phyloP scores from a whole-genome alignment of 805 yeast species.

The Kluyveromyces siamensis region DNA sequence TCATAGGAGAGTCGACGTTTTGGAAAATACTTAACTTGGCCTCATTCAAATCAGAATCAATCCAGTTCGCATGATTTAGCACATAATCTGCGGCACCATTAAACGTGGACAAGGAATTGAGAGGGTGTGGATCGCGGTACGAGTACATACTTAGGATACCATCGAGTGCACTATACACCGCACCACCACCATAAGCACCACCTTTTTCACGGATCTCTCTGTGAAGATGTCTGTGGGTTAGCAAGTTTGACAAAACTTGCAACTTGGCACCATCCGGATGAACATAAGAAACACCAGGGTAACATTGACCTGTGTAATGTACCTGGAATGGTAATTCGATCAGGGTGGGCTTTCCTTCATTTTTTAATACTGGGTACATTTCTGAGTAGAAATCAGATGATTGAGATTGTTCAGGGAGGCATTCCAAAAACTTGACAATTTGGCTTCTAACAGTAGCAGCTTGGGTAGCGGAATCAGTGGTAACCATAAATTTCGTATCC shows the following conservation, averaged over 20 bases:
- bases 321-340: conserved; percentile 82
- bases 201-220: conserved; percentile 89
- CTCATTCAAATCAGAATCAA: conserved; percentile 60
- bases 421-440: conserved; percentile 22
- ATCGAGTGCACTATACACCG: conserved; percentile 68
- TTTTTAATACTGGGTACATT: conserved; percentile 2
- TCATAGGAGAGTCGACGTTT: conserved; percentile 79
- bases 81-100: conserved; percentile 42
- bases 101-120: conserved; percentile 56
- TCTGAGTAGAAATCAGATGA: conserved; percentile 2
- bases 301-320: conserved; percentile 64
- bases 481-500: conserved; percentile 44
- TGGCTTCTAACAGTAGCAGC: conserved; percentile 16
- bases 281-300: conserved; percentile 56
- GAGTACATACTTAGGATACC: conserved; percentile 80
- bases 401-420: conserved; percentile 16
- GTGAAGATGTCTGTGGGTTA: conserved; percentile 79
- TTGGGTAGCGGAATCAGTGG: conserved; percentile 41
- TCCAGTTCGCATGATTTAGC: conserved; percentile 39
- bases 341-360: conserved; percentile 31
- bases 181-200: conserved; percentile 98
- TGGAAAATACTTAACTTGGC: conserved; percentile 91
- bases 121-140: conserved; percentile 88
- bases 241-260: conserved; percentile 69
- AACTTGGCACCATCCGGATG: conserved; percentile 75